A percentile compares a stretch with the other conserved stretches of the same genome.
Conservation (phyloP, 2,329 filamentous ascomycete species). For the Fusarium stilboides region DNA sequence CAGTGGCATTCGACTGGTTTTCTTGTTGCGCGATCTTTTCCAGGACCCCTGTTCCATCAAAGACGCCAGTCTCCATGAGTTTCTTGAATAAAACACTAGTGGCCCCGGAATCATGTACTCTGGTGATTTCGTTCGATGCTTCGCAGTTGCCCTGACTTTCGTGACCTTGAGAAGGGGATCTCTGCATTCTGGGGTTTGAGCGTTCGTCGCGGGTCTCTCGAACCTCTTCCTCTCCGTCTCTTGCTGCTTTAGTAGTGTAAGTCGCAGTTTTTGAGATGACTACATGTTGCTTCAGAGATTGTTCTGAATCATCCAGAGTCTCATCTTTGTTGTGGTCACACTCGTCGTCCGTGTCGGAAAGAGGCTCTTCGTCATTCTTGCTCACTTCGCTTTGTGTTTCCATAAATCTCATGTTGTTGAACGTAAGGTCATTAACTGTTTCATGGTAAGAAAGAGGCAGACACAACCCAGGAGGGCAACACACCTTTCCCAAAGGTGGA, state of each 20-base stretch:
- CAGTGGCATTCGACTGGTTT: neutral
- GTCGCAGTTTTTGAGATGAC: neutral
- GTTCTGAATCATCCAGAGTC: neutral
- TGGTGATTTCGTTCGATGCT: neutral
- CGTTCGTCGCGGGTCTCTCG: neutral
- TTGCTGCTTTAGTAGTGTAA: neutral
- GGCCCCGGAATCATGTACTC: neutral
- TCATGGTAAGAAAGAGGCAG: conserved; percentile 3
- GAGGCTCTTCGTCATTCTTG: conserved; percentile 26
- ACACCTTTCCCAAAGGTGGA: conserved; percentile 41
- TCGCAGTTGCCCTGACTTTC: neutral
- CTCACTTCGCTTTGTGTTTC: conserved; percentile 3
- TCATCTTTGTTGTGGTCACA: neutral
- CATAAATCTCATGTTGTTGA: conserved; percentile 66
- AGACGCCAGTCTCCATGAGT: conserved; percentile 43
- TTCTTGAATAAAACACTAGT: conserved; percentile 19
- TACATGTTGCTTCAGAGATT: neutral
- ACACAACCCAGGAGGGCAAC: neutral
- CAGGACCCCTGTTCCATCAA: conserved; percentile 29
- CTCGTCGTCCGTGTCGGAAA: neutral
- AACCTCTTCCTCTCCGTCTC: neutral
- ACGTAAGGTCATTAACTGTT: conserved; percentile 65
- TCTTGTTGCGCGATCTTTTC: neutral
- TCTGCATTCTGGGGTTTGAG: neutral
- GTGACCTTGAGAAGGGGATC: neutral